These are phyloP conservation scores for Mycena vulgaris DNA, from an alignment of 768 basidiomycete genomes.

Conservation along the genomic window DNA sequence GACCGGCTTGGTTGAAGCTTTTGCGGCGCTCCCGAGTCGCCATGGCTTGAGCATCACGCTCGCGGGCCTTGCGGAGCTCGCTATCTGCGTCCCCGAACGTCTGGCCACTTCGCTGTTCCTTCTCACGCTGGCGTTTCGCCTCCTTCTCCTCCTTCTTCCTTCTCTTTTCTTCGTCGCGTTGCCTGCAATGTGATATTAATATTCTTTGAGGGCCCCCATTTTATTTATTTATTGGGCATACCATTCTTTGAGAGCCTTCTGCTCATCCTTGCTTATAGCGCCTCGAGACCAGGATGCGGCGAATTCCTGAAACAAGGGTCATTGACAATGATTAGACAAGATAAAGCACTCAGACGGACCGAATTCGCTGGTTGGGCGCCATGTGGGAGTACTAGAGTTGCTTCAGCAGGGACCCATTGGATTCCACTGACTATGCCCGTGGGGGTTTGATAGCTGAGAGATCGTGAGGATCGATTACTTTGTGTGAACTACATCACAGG, in stretches of 20 bases:
- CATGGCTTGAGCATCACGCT: slow-evolving; percentile 63
- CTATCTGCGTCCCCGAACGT: slow-evolving; percentile 59
- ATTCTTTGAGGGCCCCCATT: neutral
- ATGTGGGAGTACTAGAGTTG: slow-evolving; percentile 70
- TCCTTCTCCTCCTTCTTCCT: slow-evolving; percentile 64
- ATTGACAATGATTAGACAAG: slow-evolving; percentile 19
- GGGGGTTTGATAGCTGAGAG: slow-evolving; percentile 80
- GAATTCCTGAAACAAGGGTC: slow-evolving; percentile 63
- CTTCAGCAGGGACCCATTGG: slow-evolving; percentile 74
- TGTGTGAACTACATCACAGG: slow-evolving; percentile 27
- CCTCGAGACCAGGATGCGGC: slow-evolving; percentile 69
- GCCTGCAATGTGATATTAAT: slow-evolving; percentile 51
- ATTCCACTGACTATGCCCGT: slow-evolving; percentile 65
- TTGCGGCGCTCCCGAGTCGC: slow-evolving; percentile 64
- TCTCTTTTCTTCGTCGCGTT: slow-evolving; percentile 61
- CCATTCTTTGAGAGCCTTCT: slow-evolving; percentile 64
- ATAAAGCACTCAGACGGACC: slow-evolving; percentile 53
- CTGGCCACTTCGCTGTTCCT: slow-evolving; percentile 56
- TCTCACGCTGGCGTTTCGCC: slow-evolving; percentile 64
- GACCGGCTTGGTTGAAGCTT: slow-evolving; percentile 62
- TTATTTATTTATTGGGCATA: slow-evolving; percentile 41
- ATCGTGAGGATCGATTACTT: slow-evolving; percentile 41
- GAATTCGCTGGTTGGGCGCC: slow-evolving; percentile 73
- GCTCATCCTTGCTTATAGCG: slow-evolving; percentile 56
- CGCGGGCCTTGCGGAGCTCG: slow-evolving; percentile 71